Evolutionary conservation across 2,329 filamentous ascomycete genomes (phyloP).

Genomic region (Xylariaceae sp.): DNA sequence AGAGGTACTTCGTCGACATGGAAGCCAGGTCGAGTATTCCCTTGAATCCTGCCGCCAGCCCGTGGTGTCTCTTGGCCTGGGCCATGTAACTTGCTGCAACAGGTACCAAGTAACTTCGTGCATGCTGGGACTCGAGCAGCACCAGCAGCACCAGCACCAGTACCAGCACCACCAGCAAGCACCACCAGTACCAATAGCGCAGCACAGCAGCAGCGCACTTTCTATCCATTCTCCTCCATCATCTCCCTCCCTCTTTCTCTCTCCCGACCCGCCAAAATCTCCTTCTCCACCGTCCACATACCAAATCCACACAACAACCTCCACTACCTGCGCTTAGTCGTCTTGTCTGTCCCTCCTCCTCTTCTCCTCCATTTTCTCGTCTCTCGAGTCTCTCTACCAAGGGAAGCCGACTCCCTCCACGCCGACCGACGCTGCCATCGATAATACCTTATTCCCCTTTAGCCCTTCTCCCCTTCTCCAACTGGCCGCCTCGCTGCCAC

Average conservation of each 20-base stretch:
- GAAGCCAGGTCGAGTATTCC: too few relatives aligned
- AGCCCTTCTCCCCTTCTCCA: not conserved
- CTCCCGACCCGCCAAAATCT: slow-evolving; percentile 10
- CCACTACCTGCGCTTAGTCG: too few relatives aligned
- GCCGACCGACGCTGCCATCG: slow-evolving; percentile 7
- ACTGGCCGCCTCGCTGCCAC: not conserved
- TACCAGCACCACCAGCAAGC: too few relatives aligned
- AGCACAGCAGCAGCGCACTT: too few relatives aligned
- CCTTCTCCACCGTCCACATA: slow-evolving; percentile 14
- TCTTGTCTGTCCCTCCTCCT: slow-evolving; percentile 11
- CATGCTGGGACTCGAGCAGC: not conserved
- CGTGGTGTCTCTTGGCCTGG: too few relatives aligned
- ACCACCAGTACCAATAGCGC: too few relatives aligned
- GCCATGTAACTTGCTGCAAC: too few relatives aligned
- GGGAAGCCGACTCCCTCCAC: not conserved
- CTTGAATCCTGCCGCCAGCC: too few relatives aligned
- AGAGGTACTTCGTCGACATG: too few relatives aligned
- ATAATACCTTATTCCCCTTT: too few relatives aligned
- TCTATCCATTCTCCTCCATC: not conserved
- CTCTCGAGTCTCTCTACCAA: slow-evolving; percentile 1
- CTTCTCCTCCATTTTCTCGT: slow-evolving; percentile 16
- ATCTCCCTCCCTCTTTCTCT: not conserved
- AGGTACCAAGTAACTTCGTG: not conserved
- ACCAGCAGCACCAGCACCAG: too few relatives aligned
- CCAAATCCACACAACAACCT: slow-evolving; percentile 10